Evolutionary conservation across 1,284 basidiomycete species (phyloP), one percentile per base, ranked within the genome.

Genomic region (Ustilago trichophora): DNA sequence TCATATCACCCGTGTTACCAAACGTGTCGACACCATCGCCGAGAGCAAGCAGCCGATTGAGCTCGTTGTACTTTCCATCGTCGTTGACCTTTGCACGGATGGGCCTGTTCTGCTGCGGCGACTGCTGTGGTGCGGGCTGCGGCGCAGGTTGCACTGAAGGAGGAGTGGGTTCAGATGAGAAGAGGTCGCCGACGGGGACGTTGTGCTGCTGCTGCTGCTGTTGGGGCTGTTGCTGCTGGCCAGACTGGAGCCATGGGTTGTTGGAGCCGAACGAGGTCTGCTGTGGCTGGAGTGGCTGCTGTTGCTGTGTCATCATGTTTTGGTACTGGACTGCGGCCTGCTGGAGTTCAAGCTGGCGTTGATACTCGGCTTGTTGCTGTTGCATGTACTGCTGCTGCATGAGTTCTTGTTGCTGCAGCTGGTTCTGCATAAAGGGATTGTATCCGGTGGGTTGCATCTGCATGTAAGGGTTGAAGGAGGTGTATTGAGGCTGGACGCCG

Each of bases 251-350:
- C 74, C 74, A 97, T 0, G 94, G 94, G 81, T 98, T 98, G 85
- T 98, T 98, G 36, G 92, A 91, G 13, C 93, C 92, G 70, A 86
- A 87, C 5, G 85, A 85, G 2, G 87, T 88, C 18, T 83, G 85
- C 67, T 88, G 87, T 6, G 86, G 83, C 55, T 84, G 76, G 3
- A 81, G 40, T 15, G 69, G 76, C 58, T 73, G 70, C 56, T 72
- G 69, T 36, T 66, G 72, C 63, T 83, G 82, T 38, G 82, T 82
- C 78, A 83, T 83, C 57, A 83, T 76, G 47, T 80, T 72, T 52
- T 81, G 80, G 41, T 81, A 80, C 53, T 82, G 82, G 52, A 78
- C 76, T n/a, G 78, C 75, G 15, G 82, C 82, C 46, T 81, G 77
- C 56, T 82, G 81, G 22, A 79, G 59, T 36, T 78, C 76, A 42